Evolutionary conservation across 164 flowering plant genomes (phyloP).

Genomic region (Berberis thunbergii): DNA sequence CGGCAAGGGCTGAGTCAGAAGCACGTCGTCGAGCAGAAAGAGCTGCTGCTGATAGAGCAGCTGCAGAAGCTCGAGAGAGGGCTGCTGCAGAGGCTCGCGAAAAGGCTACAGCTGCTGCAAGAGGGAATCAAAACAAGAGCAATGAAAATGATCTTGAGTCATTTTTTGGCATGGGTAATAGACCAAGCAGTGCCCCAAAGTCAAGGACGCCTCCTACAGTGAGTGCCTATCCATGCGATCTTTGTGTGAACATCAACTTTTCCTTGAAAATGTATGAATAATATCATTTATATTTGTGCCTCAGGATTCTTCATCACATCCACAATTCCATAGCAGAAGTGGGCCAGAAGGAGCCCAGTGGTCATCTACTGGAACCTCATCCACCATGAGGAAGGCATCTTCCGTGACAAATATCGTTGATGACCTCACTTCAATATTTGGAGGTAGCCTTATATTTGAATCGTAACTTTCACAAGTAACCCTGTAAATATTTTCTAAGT

Average conservation of each 20-base stretch:
- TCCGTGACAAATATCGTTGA: slow-evolving; percentile 77
- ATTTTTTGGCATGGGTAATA: slow-evolving; percentile 60
- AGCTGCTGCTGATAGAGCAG: slow-evolving; percentile 69
- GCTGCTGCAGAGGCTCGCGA: slow-evolving; percentile 70
- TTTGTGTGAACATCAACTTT: background rate
- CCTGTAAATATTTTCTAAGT: background rate
- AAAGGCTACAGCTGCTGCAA: slow-evolving; percentile 65
- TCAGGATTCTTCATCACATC: slow-evolving; percentile 66
- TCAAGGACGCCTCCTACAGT: slow-evolving; percentile 59
- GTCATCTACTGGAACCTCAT: slow-evolving; percentile 39
- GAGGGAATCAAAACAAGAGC: slow-evolving; percentile 49
- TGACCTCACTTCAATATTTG: slow-evolving; percentile 79
- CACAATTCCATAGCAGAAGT: slow-evolving; percentile 47
- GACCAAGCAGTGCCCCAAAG: slow-evolving; percentile 86
- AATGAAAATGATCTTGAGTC: slow-evolving; percentile 71
- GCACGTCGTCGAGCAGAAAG: slow-evolving; percentile 57
- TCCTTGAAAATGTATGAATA: background rate
- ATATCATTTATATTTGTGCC: slow-evolving; percentile 6
- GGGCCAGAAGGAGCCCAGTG: slow-evolving; percentile 47
- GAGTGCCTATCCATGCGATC: slow-evolving; percentile 17
- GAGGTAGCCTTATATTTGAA: slow-evolving; percentile 41
- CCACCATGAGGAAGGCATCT: slow-evolving; percentile 67
- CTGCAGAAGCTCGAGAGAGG: slow-evolving; percentile 71
- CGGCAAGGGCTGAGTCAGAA: slow-evolving; percentile 49
- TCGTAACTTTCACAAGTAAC: background rate